Evolutionary conservation across 139 green algal species (phyloP), one percentile per base, ranked within the genome.

Genomic region (Pedinophyceae sp.): DNA sequence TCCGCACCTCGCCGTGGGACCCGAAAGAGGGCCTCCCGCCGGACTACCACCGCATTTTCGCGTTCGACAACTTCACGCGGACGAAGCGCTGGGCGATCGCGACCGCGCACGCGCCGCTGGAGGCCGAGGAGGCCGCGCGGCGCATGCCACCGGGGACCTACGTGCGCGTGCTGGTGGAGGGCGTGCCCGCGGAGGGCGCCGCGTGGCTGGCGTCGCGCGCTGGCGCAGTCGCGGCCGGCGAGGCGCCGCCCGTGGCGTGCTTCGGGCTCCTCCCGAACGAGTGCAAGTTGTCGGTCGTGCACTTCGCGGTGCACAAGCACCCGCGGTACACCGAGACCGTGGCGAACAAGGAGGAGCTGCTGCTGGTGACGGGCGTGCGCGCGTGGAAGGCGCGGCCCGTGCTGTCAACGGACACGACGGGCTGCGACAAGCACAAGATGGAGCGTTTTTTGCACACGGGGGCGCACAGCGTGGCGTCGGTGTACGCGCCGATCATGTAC

Each of bases 231-330:
- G 34, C 34, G 34, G 7, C 34, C 34, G 59, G 66, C 15, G 16
- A n/a, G n/a, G 27, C 19, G 23, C 57, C 57, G 25, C 75, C 84
- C 7, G 55, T 93, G 30, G 60, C 78, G 0, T 74, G 64, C 1
- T 75, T 69, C 20, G 89, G 82, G 1, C 76, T 97, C 40, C 64
- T 96, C 62, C 75, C 87, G 65, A 85, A 97, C 61, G 89, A 97
- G 76, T 69, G 60, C 60, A 92, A 93, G 66, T 72, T 95, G 47
- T 81, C 71, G 6, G 82, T 97, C 30, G 53, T 93, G 45, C 81
- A 96, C 66, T 89, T 86, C 39, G 27, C 57, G 0, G 17, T 97
- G 41, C 72, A 60, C 30, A 89, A 93, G 71, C 64, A 60, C 5
- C 18, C 60, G 1, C 54, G 25, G 5, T 90, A 81, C 61, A 20